phyloP scores from a whole-genome alignment of 2,329 filamentous ascomycete genomes.

The Sarocladiaceae sp. region DNA sequence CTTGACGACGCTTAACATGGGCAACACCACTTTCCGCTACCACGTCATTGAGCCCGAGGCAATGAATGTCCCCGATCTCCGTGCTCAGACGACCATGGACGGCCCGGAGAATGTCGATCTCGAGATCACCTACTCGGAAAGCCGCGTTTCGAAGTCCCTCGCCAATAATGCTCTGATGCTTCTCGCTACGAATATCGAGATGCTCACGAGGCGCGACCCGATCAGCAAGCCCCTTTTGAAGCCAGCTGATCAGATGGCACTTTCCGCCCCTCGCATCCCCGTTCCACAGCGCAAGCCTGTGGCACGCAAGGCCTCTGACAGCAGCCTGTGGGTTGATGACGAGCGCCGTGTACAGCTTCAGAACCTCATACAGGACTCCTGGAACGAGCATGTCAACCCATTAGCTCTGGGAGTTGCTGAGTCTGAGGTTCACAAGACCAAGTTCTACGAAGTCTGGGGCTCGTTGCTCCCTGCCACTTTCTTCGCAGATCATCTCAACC shows the following conservation, averaged over 20 bases:
- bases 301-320: slow-evolving; percentile 15
- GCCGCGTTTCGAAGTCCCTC: slow-evolving; percentile 33
- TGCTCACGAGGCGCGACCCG: slow-evolving; percentile 38
- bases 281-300: slow-evolving; percentile 17
- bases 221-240: slow-evolving; percentile 40
- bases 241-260: slow-evolving; percentile 30
- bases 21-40: slow-evolving; percentile 38
- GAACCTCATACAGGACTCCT: slow-evolving; percentile 34
- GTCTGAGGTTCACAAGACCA: slow-evolving; percentile 35
- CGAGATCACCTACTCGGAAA: slow-evolving; percentile 39
- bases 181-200: slow-evolving; percentile 37
- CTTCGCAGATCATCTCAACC: slow-evolving; percentile 38
- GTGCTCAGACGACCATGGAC: slow-evolving; percentile 35
- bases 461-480: slow-evolving; percentile 42
- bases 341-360: slow-evolving; percentile 34
- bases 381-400: slow-evolving; percentile 38
- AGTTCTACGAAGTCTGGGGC: slow-evolving; percentile 46
- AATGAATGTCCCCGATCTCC: slow-evolving; percentile 38
- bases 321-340: slow-evolving; percentile 20
- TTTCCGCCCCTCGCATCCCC: slow-evolving; percentile 34
- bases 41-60: slow-evolving; percentile 32
- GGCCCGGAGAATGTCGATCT: slow-evolving; percentile 31
- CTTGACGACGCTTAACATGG: slow-evolving; percentile 37
- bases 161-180: slow-evolving; percentile 38
- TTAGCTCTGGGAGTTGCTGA: slow-evolving; percentile 31